phyloP scores from a whole-genome alignment of 2,329 filamentous ascomycete species.

The Dactylellina parvicollis region DNA sequence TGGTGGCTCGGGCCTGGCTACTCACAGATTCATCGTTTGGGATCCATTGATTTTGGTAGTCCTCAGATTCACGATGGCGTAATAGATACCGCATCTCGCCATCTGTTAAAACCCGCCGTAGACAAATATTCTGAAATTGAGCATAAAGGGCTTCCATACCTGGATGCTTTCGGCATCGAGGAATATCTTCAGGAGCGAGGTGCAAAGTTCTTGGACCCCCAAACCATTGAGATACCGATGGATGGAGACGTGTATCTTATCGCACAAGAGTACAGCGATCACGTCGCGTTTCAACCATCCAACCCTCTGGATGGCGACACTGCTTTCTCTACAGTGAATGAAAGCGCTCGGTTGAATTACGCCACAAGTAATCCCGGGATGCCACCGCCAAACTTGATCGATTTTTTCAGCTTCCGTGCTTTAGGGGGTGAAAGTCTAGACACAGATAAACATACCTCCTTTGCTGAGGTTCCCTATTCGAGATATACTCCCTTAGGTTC shows the following conservation, averaged over 20 bases:
- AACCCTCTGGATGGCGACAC: background rate
- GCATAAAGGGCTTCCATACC: background rate
- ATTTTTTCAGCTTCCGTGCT: background rate
- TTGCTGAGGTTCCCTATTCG: background rate
- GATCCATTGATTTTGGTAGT: background rate
- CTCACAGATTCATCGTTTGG: slow-evolving; percentile 3
- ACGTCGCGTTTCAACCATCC: no score
- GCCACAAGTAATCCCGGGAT: background rate
- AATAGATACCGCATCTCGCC: background rate
- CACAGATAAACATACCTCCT: background rate
- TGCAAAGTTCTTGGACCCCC: background rate
- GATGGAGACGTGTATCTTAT: background rate
- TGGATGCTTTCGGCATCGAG: slow-evolving; percentile 11
- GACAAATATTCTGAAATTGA: background rate
- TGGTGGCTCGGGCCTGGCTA: slow-evolving; percentile 18
- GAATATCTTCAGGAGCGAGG: background rate
- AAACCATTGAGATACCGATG: slow-evolving; percentile 5
- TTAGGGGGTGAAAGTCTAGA: background rate
- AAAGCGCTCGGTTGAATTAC: background rate
- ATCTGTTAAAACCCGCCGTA: background rate
- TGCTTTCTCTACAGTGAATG: background rate
- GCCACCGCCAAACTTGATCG: slow-evolving; percentile 11
- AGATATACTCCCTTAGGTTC: background rate
- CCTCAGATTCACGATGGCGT: background rate
- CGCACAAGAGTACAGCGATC: no score